Evolutionary conservation across 2,329 filamentous ascomycete genomes (phyloP).

Genomic region (Cordyceps pruinosa): DNA sequence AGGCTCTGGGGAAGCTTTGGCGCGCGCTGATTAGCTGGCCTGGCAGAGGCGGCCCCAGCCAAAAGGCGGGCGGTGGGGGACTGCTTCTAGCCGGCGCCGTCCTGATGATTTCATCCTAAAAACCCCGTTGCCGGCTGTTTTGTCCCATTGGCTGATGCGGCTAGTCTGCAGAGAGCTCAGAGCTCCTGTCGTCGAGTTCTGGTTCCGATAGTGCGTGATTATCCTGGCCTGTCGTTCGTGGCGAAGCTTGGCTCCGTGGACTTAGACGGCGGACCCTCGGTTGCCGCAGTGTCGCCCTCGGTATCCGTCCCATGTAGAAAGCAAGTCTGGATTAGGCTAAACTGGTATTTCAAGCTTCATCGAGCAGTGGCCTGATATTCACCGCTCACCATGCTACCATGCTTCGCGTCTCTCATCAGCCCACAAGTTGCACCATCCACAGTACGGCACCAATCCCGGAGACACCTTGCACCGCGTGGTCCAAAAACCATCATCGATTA

Average conservation of each 20-base stretch:
- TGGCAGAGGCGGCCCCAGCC: neutral
- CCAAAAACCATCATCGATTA: neutral
- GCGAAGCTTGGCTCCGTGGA: neutral
- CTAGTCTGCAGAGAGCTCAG: neutral
- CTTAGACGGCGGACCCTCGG: neutral
- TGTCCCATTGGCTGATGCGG: neutral
- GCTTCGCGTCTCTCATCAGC: neutral
- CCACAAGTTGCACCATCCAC: neutral
- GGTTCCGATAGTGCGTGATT: no score
- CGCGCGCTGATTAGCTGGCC: conserved; percentile 7
- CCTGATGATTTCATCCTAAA: no score
- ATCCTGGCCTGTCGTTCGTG: neutral
- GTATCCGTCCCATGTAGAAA: neutral
- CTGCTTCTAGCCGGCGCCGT: no score
- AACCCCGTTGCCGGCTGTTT: neutral
- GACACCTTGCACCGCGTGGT: no score
- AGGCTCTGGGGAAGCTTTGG: conserved; percentile 14
- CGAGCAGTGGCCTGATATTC: neutral
- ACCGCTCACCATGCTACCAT: neutral
- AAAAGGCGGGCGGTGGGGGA: neutral
- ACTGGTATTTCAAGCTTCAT: neutral
- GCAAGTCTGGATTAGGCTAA: no score
- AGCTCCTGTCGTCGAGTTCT: no score
- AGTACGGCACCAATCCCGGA: neutral
- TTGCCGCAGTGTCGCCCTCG: neutral